Conservation (phyloP, 108 stramenopile genomes). For the Seminavis robusta region DNA sequence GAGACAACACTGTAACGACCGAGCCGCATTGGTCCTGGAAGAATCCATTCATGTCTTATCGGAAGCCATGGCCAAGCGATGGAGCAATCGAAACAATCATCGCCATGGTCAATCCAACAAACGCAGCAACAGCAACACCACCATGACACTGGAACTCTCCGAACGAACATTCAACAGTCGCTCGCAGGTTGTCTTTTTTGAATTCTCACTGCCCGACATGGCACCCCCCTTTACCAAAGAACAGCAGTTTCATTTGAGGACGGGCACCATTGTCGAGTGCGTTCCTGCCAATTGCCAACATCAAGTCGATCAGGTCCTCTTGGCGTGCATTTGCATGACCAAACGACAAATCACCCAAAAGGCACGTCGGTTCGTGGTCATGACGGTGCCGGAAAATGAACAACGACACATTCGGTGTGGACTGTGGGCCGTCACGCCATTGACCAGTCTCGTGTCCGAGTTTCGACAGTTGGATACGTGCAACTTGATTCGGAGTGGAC, state of each 20-base stretch:
- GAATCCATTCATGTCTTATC: too few species aligned
- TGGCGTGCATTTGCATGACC: constrained; percentile 4
- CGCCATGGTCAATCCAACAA: too few species aligned
- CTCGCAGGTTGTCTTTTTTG: too few species aligned
- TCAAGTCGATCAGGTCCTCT: not conserved
- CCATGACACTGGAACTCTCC: too few species aligned
- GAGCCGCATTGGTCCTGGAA: constrained; percentile 75
- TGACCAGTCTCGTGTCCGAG: constrained; percentile 61
- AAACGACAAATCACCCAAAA: constrained; percentile 12
- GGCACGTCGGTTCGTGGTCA: constrained; percentile 13
- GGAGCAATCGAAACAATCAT: too few species aligned
- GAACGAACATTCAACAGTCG: too few species aligned
- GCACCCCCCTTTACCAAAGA: constrained; percentile 19
- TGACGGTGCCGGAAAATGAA: constrained; percentile 15
- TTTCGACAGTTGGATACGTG: constrained; percentile 76
- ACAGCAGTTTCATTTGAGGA: constrained; percentile 24
- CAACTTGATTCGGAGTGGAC: constrained; percentile 28
- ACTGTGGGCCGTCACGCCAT: constrained; percentile 38
- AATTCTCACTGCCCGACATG: too few species aligned
- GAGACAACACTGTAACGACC: constrained; percentile 59
- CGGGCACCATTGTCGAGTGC: constrained; percentile 24
- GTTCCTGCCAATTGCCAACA: not conserved
- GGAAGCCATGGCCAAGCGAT: too few species aligned
- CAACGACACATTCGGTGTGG: not conserved
- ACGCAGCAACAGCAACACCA: too few species aligned